Evolutionary conservation across 2,329 filamentous ascomycete species (phyloP), one percentile per base, ranked within the genome.

Genomic region (Colletotrichum cereale): DNA sequence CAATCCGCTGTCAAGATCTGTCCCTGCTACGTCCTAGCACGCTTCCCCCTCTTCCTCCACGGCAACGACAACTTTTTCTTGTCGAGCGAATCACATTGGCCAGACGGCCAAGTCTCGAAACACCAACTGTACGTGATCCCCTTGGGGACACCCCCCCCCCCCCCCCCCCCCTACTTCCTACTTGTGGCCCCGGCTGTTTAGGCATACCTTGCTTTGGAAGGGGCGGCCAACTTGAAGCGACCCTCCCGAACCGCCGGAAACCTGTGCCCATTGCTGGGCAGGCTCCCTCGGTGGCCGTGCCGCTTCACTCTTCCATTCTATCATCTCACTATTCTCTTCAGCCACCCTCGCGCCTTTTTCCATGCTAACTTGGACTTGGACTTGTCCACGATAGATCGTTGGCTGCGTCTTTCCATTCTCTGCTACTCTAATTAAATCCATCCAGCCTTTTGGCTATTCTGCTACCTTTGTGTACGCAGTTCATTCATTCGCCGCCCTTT

Each of bases 91-190:
- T 76, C 75, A 77, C 75, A 68, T 74, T 75, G 73, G 73, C 47
- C 52, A 29, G 4, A 48, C 34, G 29, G 77, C 77, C 74, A 77
- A 75, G 71, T 78, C 77, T 79, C 82, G 81, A 84, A 84, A 85
- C 82, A 74, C 78, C 77, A 80, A 79, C 74, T 77, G 83, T 84
- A 83, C 77, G 82, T 84, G 81, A 80, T 80, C 76, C 77, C 77
- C 74, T 76, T 77, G 71, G 76, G 72, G 71, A 67, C 5, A 26
- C 47, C n/a, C n/a, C 47, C 47, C 24, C n/a, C n/a, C 74, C 74
- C 74, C 77, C 78, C 67, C 77, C n/a, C n/a, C n/a, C n/a, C n/a
- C n/a, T n/a, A n/a, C n/a, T n/a, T n/a, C n/a, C 77, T 78, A 75
- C 78, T 74, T 79, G 76, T 75, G 74, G 79, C 78, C 76, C 76